Percentiles rank a stretch among this genome's conserved stretches.
These are phyloP conservation scores for Monosporascus sp. DNA, from an alignment of 2,329 filamentous ascomycete genomes.

Conservation along the genomic window DNA sequence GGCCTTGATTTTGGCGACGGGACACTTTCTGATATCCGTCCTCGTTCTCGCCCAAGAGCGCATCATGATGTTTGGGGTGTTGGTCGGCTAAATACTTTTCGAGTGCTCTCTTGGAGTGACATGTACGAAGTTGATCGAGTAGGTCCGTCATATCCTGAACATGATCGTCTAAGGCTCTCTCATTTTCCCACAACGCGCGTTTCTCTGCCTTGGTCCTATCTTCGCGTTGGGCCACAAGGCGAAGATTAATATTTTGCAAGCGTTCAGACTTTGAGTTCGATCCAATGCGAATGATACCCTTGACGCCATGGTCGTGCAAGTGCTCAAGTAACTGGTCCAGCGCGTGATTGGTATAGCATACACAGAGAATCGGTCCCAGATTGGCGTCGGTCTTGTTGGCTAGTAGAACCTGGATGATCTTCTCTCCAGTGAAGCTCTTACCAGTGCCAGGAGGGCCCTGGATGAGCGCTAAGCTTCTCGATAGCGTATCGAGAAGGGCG, in stretches of 20 bases:
- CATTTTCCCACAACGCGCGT: slow-evolving; percentile 20
- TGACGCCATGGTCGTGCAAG: slow-evolving; percentile 40
- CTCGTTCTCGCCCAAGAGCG: slow-evolving; percentile 23
- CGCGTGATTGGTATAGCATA: slow-evolving; percentile 47
- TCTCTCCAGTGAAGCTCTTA: slow-evolving; percentile 56
- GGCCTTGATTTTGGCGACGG: slow-evolving; percentile 2
- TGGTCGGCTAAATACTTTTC: slow-evolving; percentile 12
- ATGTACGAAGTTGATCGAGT: neutral
- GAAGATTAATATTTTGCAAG: slow-evolving; percentile 46
- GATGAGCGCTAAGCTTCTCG: slow-evolving; percentile 51
- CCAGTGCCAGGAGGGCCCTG: slow-evolving; percentile 69
- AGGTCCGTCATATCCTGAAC: neutral
- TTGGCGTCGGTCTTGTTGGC: slow-evolving; percentile 30
- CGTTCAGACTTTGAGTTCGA: slow-evolving; percentile 48
- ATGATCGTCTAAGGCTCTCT: slow-evolving; percentile 8
- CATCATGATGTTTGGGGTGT: slow-evolving; percentile 14
- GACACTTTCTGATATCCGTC: slow-evolving; percentile 20
- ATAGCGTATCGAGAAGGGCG: slow-evolving; percentile 49
- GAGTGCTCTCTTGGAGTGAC: slow-evolving; percentile 8
- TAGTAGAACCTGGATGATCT: slow-evolving; percentile 51
- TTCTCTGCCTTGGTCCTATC: slow-evolving; percentile 35
- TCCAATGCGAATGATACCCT: slow-evolving; percentile 57
- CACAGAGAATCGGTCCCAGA: slow-evolving; percentile 45
- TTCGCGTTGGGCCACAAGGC: slow-evolving; percentile 25
- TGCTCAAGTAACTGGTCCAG: slow-evolving; percentile 56